A percentile compares a stretch with the other conserved stretches of the same genome.
Conservation (phyloP, 768 basidiomycete genomes). For the Phlegmacium glaucopus region DNA sequence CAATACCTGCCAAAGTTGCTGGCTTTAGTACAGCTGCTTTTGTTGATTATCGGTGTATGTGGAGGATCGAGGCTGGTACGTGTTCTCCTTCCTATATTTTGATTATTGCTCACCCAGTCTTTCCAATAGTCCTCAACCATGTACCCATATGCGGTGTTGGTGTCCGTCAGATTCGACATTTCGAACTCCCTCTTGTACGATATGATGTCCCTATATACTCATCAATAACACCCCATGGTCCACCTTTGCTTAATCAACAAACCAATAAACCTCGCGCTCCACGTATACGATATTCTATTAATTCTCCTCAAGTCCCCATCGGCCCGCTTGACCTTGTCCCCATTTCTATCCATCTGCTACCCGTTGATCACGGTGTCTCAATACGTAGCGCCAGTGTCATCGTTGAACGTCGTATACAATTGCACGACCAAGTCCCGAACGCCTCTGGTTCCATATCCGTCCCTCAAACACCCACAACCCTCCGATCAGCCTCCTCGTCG, state of each 20-base stretch:
- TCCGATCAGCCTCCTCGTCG: constrained; percentile 15
- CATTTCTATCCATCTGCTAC: constrained; percentile 59
- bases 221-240: constrained; percentile 33
- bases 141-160: constrained; percentile 63
- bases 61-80: constrained; percentile 82
- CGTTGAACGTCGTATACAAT: constrained; percentile 69
- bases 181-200: constrained; percentile 69
- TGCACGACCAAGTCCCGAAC: constrained; percentile 36
- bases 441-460: constrained; percentile 14
- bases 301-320: constrained; percentile 52
- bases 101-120: constrained; percentile 14
- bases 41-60: constrained; percentile 75
- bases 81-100: constrained; percentile 14
- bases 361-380: constrained; percentile 50
- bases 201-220: constrained; percentile 54
- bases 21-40: constrained; percentile 72
- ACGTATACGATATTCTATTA: constrained; percentile 56
- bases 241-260: constrained; percentile 34
- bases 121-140: constrained; percentile 60
- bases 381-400: constrained; percentile 63
- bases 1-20: constrained; percentile 55
- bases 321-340: constrained; percentile 74
- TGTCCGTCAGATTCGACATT: constrained; percentile 62
- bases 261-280: constrained; percentile 57
- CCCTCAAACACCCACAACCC: constrained; percentile 9